Percentiles rank a stretch among this genome's conserved stretches.
phyloP scores from a whole-genome alignment of 805 yeast genomes.

The Torulaspora maleeae region DNA sequence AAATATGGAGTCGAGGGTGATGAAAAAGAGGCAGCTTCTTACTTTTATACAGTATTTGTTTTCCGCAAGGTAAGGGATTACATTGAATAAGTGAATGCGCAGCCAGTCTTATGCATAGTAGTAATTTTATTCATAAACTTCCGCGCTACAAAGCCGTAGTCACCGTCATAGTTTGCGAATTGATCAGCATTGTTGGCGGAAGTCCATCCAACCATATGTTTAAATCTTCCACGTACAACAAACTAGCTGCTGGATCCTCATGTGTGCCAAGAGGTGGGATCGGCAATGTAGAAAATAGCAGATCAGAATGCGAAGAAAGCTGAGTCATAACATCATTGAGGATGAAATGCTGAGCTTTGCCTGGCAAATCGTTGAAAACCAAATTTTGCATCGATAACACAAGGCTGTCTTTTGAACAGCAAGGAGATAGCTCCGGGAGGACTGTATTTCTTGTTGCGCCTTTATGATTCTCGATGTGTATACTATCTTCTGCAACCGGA shows the following conservation, averaged over 20 bases:
- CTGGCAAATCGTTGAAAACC: constrained; percentile 83
- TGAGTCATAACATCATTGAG: constrained; percentile 78
- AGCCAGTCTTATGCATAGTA: constrained; percentile 5
- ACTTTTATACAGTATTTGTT: constrained; percentile 80
- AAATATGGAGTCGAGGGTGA: constrained; percentile 81
- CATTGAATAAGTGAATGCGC: constrained; percentile 7
- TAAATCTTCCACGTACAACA: constrained; percentile 69
- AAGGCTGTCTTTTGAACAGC: constrained; percentile 34
- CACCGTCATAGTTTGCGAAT: constrained; percentile 93
- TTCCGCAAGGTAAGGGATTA: constrained; percentile 55
- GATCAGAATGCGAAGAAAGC: constrained; percentile 56
- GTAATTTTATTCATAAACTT: not conserved
- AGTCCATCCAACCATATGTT: constrained; percentile 76
- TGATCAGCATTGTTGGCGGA: constrained; percentile 78
- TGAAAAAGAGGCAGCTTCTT: constrained; percentile 81
- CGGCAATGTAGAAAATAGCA: constrained; percentile 86
- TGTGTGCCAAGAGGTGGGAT: constrained; percentile 84
- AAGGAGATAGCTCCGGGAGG: constrained; percentile 31
- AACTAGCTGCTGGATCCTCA: constrained; percentile 57
- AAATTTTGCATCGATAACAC: constrained; percentile 37
- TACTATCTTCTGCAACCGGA: constrained; percentile 40
- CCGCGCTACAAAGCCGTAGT: constrained; percentile 70
- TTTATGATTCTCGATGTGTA: constrained; percentile 6
- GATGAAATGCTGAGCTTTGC: constrained; percentile 83
- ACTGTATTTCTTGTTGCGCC: constrained; percentile 14